phyloP scores from a whole-genome alignment of 2,329 filamentous ascomycete genomes.

The Fusarium sp. region DNA sequence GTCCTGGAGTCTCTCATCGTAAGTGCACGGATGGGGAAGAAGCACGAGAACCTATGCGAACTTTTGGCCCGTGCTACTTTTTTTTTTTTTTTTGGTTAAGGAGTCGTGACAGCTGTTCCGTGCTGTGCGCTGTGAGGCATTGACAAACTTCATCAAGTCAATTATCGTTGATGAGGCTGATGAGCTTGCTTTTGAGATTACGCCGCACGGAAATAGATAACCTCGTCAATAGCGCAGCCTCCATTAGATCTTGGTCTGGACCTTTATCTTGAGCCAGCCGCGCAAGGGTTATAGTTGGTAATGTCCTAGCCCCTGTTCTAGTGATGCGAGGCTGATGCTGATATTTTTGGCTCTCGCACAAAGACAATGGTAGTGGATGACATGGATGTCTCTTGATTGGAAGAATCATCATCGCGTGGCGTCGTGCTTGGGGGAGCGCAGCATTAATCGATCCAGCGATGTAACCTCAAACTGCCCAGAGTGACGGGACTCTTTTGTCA shows the following conservation, averaged over 20 bases:
- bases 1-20: conserved; percentile 25
- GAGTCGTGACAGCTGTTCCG: conserved; percentile 14
- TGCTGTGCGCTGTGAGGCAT: conserved; percentile 24
- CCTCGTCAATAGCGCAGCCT: conserved; percentile 29
- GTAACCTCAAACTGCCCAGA: conserved; percentile 25
- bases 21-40: conserved; percentile 36
- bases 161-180: conserved; percentile 9
- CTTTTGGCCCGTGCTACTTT: conserved; percentile 14
- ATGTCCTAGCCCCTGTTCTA: conserved; percentile 33
- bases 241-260: conserved; percentile 12
- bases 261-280: conserved; percentile 12
- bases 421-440: conserved; percentile 14
- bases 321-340: conserved; percentile 38
- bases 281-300: not conserved
- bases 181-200: not conserved
- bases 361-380: conserved; percentile 20
- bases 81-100: conserved; percentile 1
- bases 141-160: not conserved
- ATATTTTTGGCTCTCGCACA: conserved; percentile 23
- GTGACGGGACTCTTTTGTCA: conserved; percentile 25
- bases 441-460: conserved; percentile 27
- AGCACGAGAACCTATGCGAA: not conserved
- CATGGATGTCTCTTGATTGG: conserved; percentile 21
- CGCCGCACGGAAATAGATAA: conserved; percentile 3
- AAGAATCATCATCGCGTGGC: conserved; percentile 25